These are phyloP conservation scores for Strobilomyces echinocephalus DNA, from an alignment of 768 basidiomycete genomes.

Conservation along the genomic window DNA sequence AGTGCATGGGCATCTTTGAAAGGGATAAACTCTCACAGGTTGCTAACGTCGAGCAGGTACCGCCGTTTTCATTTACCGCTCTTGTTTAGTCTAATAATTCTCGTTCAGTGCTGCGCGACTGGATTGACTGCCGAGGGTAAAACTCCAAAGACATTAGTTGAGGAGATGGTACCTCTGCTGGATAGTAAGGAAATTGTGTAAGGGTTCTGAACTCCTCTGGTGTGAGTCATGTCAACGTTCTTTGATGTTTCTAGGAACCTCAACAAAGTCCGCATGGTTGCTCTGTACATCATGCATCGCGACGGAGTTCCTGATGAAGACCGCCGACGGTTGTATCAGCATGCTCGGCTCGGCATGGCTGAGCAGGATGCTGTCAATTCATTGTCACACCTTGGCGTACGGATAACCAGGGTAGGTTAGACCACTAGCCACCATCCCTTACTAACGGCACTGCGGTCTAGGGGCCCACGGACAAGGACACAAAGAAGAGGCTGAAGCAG, in stretches of 20 bases:
- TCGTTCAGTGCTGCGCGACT: conserved; percentile 80
- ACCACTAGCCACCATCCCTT: not conserved
- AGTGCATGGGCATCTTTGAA: conserved; percentile 94
- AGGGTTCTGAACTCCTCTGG: conserved; percentile 23
- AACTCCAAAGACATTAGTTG: conserved; percentile 88
- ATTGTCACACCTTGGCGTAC: conserved; percentile 73
- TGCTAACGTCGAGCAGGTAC: conserved; percentile 87
- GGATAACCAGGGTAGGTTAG: conserved; percentile 69
- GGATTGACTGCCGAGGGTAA: conserved; percentile 90
- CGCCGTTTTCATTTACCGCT: not conserved
- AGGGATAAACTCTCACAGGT: conserved; percentile 76
- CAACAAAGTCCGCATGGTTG: conserved; percentile 95
- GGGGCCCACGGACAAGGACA: conserved; percentile 74
- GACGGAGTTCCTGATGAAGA: conserved; percentile 99
- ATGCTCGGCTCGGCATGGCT: conserved; percentile 78
- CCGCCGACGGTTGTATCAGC: conserved; percentile 88
- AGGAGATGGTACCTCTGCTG: conserved; percentile 97
- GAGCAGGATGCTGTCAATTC: conserved; percentile 96
- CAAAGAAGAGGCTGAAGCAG: conserved; percentile 76
- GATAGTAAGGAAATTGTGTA: conserved; percentile 83
- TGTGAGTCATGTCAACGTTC: not conserved
- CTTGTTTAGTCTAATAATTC: not conserved
- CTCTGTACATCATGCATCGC: conserved; percentile 88
- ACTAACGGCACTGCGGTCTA: conserved; percentile 25
- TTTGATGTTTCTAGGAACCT: conserved; percentile 49